A percentile compares a stretch with the other conserved stretches of the same genome.
phyloP scores from a whole-genome alignment of 106 monocot species.

The Dendrobium nobile region DNA sequence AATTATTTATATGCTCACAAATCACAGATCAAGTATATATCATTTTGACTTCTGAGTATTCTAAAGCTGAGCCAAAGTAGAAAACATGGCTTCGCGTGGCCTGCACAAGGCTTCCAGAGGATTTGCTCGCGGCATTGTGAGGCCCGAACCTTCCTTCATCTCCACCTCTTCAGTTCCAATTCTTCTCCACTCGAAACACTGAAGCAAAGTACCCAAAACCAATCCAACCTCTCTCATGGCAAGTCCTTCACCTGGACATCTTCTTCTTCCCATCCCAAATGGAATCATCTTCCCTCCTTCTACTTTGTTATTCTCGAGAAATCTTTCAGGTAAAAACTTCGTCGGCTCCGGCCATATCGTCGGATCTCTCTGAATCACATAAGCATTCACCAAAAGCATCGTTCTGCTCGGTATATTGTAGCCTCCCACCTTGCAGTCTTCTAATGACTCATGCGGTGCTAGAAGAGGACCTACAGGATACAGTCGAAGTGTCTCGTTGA shows the following conservation, averaged over 20 bases:
- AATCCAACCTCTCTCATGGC: conserved; percentile 4
- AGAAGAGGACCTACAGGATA: conserved; percentile 15
- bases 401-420: conserved; percentile 11
- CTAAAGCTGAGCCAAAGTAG: conserved; percentile 3
- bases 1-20: no score
- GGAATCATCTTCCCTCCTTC: neutral
- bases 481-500: conserved; percentile 11
- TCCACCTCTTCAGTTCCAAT: neutral
- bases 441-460: neutral
- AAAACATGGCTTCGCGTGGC: conserved; percentile 9
- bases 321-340: conserved; percentile 17
- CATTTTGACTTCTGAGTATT: no score
- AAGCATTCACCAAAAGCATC: conserved; percentile 21
- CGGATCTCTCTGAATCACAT: conserved; percentile 14
- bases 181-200: conserved; percentile 20
- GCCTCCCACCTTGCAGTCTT: conserved; percentile 7
- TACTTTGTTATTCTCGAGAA: neutral
- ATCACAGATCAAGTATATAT: no score
- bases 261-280: conserved; percentile 18
- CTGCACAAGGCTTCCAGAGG: conserved; percentile 10
- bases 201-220: conserved; percentile 8
- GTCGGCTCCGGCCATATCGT: neutral
- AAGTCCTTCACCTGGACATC: conserved; percentile 12
- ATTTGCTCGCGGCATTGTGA: conserved; percentile 6
- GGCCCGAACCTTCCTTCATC: conserved; percentile 12